Percentiles rank a stretch among this genome's conserved stretches.
These are phyloP conservation scores for Tephrocybe sp. DNA, from an alignment of 768 basidiomycete genomes.

Conservation along the genomic window DNA sequence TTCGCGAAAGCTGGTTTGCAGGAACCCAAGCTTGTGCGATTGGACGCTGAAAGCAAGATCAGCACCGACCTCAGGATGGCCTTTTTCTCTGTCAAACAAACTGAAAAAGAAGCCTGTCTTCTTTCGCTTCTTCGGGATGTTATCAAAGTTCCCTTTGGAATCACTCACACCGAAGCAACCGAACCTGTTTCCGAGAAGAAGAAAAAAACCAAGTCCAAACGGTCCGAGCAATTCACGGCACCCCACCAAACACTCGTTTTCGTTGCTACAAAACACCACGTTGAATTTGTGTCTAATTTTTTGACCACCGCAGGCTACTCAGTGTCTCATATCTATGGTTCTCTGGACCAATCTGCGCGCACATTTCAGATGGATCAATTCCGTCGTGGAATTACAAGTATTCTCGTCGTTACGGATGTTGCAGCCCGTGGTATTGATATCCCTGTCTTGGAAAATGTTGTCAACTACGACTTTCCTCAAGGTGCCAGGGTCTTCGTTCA, in stretches of 20 bases:
- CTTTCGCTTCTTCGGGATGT: constrained; percentile 82
- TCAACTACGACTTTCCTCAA: constrained; percentile 98
- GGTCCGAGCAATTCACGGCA: constrained; percentile 48
- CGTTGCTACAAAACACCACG: constrained; percentile 96
- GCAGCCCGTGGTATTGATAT: constrained; percentile 98
- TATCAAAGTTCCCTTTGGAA: constrained; percentile 72
- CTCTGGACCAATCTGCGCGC: constrained; percentile 89
- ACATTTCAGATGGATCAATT: constrained; percentile 90
- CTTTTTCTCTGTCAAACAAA: constrained; percentile 88
- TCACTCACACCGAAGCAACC: constrained; percentile 27
- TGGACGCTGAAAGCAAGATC: constrained; percentile 95
- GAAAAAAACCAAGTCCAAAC: constrained; percentile 51
- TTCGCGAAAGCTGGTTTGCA: constrained; percentile 97
- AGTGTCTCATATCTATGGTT: constrained; percentile 92
- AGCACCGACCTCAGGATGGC: constrained; percentile 91
- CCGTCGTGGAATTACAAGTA: constrained; percentile 69
- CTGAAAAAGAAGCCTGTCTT: constrained; percentile 92
- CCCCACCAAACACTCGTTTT: constrained; percentile 94
- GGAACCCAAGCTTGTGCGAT: constrained; percentile 91
- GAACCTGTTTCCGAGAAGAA: constrained; percentile 32
- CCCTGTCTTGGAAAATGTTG: constrained; percentile 90
- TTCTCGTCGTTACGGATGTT: constrained; percentile 96
- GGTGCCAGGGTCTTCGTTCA: constrained; percentile 93
- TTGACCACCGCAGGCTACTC: constrained; percentile 81
- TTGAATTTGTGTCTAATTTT: constrained; percentile 86